phyloP scores from a whole-genome alignment of 495 filamentous ascomycete species.

The Podospora pseudocomata region DNA sequence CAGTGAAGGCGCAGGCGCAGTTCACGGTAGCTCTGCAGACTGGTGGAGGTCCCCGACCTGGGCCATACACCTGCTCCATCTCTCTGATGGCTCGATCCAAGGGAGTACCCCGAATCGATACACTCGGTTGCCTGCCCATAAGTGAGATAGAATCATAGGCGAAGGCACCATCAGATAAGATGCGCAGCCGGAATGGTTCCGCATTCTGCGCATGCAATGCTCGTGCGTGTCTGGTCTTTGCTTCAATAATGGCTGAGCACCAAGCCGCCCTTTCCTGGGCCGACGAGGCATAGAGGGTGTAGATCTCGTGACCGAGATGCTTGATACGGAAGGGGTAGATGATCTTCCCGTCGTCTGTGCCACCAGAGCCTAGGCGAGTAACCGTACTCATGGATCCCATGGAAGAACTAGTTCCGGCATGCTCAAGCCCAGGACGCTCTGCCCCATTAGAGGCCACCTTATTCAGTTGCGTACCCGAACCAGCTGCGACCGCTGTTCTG shows the following conservation, averaged over 20 bases:
- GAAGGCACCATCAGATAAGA: slow-evolving; percentile 91
- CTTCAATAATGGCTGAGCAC: slow-evolving; percentile 89
- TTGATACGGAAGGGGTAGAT: slow-evolving; percentile 95
- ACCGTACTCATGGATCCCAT: slow-evolving; percentile 42
- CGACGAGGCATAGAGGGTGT: slow-evolving; percentile 79
- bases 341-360: slow-evolving; percentile 64
- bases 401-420: slow-evolving; percentile 58
- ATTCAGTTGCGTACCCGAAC: slow-evolving; percentile 52
- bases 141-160: slow-evolving; percentile 64
- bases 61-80: slow-evolving; percentile 70
- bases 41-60: slow-evolving; percentile 63
- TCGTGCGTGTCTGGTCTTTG: slow-evolving; percentile 87
- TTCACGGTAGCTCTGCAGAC: slow-evolving; percentile 83
- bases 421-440: slow-evolving; percentile 58
- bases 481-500: slow-evolving; percentile 41
- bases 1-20: slow-evolving; percentile 86
- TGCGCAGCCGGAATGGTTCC: slow-evolving; percentile 88
- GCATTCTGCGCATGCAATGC: slow-evolving; percentile 89
- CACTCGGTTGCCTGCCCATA: slow-evolving; percentile 42
- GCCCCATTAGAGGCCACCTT: slow-evolving; percentile 45
- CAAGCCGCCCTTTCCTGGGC: slow-evolving; percentile 75
- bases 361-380: slow-evolving; percentile 44
- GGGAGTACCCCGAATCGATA: slow-evolving; percentile 78
- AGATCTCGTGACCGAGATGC: slow-evolving; percentile 87
- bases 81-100: slow-evolving; percentile 87